Base-by-base conservation (phyloP, 805 yeast genomes). In the Myxozyma sirexii region DNA sequence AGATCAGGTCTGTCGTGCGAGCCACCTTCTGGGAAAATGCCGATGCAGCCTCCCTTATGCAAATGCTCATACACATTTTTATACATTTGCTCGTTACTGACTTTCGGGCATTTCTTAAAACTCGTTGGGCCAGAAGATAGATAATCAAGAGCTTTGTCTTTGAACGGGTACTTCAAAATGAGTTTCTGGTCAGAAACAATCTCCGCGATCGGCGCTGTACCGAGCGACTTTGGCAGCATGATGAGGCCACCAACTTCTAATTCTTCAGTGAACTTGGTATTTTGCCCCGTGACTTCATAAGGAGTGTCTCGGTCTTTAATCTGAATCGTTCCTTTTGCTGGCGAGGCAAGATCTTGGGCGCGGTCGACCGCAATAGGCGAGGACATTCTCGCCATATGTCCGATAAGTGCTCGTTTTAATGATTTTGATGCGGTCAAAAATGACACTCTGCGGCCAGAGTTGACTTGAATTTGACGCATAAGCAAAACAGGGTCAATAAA, bases 1-100 rank as follows among this genome's bases (percentile, higher is more conserved):
- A 93, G 75, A 65, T 90, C 96, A 0, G 98, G 86, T 66, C 99
- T 80, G 73, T 93, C 99, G 70, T 93, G 99, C 12, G 97, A 90
- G 0, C 99, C 99, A 60, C 99, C 99, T 77, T 94, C 99, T 7
- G 99, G 97, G 76, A 91, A 94, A 45, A 94, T 88, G 8, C 98
- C 98, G 37, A 93, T 75, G 63, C 96, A 89, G 59, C 88, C 84
- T 42, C 93, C 91, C 60, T 83, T 81, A 19, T 89, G 81, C 63
- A 93, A 79, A 72, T 90, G 97, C 51, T 85, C 83, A 72, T 91
- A 94, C 1, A 94, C 98, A 63, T 82, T 80, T 55, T 87, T 82
- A 73, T 90, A 93, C 59, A 94, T 96, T 46, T 79, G 78, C 19
- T 90, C 82, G 74, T 94, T 97, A 74, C 94, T 91, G 56, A 94